Base-by-base conservation (phyloP, 2,329 filamentous ascomycete genomes). In the Rachicladosporium sp. region DNA sequence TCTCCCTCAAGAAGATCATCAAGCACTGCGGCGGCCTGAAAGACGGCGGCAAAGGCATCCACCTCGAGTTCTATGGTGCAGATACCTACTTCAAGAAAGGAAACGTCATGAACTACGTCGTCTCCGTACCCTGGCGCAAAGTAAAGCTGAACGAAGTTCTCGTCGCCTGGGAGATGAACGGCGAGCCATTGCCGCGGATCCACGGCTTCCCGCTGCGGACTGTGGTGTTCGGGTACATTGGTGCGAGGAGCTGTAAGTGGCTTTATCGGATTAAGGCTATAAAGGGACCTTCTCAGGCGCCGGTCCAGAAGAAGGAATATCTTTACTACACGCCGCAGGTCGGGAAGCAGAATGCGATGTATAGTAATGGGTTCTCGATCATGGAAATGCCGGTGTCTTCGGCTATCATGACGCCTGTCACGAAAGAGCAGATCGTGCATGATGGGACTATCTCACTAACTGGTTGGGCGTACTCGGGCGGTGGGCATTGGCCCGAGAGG, bases 91-190 rank as follows among this genome's bases (percentile, higher is more conserved):
- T 79, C 58, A 79, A 79, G 51, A 66, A 69, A 31, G 62, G 67
- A 11, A 58, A 74, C 37, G 62, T 65, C 1, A 70, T 69, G 61
- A 80, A 80, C 54, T 80, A 79, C 49, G 59, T 71, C n/a, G 72
- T 79, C 36, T 71, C 66, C 23, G 72, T 78, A 0, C 76, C 76
- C 0, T 78, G 71, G 67, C 66, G 66, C 10, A 80, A 80, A 52
- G 75, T 78, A 29, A 75, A 73, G 43, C 62, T 63, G 2, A 70
- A 76, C 44, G 76, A 83, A 50, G 79, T 83, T 0, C 63, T 83
- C 36, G 64, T 83, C 0, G 74, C 73, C 0, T 83, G 77, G 76
- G 74, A 81, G 50, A 83, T 83, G 79, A 83, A 83, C 46, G 78
- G 73, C 4, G 63, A 79, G 44, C 66, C 67, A 0, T 62, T 83